Percentiles rank a stretch among this genome's conserved stretches.
Evolutionary conservation across 805 yeast species (phyloP).

Genomic region (Cyberlindnera meyerae): DNA sequence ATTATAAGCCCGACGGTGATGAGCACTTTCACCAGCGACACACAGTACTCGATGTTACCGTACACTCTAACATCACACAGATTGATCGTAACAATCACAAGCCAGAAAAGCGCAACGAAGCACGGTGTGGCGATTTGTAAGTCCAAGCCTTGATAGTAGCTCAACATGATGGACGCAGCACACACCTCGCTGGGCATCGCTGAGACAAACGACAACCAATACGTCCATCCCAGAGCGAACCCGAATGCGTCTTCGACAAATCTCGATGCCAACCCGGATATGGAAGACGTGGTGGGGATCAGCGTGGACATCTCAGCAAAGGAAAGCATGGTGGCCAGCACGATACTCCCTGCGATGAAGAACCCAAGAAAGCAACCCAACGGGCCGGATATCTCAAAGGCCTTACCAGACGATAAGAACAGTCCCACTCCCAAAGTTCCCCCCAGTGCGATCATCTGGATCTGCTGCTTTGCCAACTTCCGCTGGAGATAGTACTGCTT

Average conservation of each 20-base stretch:
- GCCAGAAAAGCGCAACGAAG: slow-evolving; percentile 58
- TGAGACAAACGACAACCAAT: slow-evolving; percentile 66
- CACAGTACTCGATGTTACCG: slow-evolving; percentile 68
- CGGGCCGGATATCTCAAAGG: slow-evolving; percentile 71
- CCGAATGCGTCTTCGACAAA: slow-evolving; percentile 78
- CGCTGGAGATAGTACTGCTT: slow-evolving; percentile 40
- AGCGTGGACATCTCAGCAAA: slow-evolving; percentile 81
- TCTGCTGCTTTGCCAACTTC: slow-evolving; percentile 57
- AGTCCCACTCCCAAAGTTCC: slow-evolving; percentile 79
- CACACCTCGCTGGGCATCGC: slow-evolving; percentile 78
- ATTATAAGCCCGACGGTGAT: slow-evolving; percentile 51
- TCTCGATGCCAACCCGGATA: slow-evolving; percentile 67
- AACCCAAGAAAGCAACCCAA: slow-evolving; percentile 70
- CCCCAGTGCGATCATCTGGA: slow-evolving; percentile 75
- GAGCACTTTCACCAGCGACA: slow-evolving; percentile 53
- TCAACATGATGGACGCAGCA: slow-evolving; percentile 72
- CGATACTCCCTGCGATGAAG: slow-evolving; percentile 57
- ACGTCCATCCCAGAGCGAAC: slow-evolving; percentile 66
- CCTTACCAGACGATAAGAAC: slow-evolving; percentile 65
- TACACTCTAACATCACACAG: slow-evolving; percentile 65
- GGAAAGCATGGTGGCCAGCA: slow-evolving; percentile 63
- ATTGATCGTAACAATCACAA: slow-evolving; percentile 44
- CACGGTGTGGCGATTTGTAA: slow-evolving; percentile 52
- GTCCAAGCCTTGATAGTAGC: slow-evolving; percentile 53
- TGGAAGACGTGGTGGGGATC: slow-evolving; percentile 75